Conservation (phyloP, 148 eudicot species). For the Rhododendron simsii region DNA sequence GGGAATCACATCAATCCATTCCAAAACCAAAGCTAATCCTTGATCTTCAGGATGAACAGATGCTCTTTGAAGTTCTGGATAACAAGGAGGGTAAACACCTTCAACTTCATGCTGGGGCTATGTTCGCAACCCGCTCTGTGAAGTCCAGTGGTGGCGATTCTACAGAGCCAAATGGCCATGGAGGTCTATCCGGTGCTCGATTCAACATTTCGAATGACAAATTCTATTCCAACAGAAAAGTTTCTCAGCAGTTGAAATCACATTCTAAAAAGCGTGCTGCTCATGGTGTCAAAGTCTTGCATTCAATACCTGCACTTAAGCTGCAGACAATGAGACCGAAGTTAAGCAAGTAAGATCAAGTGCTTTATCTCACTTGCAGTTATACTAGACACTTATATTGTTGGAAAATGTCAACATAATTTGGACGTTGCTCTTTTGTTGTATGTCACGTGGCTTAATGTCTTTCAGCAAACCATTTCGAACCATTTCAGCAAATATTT, state of each 20-base stretch:
- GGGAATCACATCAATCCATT: conserved; percentile 66
- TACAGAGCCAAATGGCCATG: conserved; percentile 53
- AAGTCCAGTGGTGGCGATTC: conserved; percentile 40
- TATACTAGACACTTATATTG: background rate
- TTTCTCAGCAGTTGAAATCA: conserved; percentile 80
- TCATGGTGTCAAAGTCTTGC: conserved; percentile 86
- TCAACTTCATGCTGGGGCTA: conserved; percentile 85
- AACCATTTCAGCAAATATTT: background rate
- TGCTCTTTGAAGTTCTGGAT: conserved; percentile 90
- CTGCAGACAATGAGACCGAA: conserved; percentile 88
- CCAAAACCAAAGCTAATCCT: conserved; percentile 72
- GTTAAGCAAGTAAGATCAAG: conserved; percentile 82
- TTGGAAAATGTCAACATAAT: background rate
- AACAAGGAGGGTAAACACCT: conserved; percentile 56
- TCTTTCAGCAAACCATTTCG: background rate
- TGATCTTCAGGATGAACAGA: conserved; percentile 93
- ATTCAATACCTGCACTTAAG: conserved; percentile 83
- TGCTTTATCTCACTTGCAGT: background rate
- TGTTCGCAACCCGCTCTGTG: conserved; percentile 55
- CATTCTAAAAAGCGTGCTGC: conserved; percentile 81
- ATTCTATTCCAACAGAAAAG: conserved; percentile 79
- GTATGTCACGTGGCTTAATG: background rate
- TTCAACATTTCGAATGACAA: conserved; percentile 92
- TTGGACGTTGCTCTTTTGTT: background rate
- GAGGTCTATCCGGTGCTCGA: conserved; percentile 45